Base-by-base conservation (phyloP, 176 grass and related monocot genomes). In the Triticum dicoccoides region DNA sequence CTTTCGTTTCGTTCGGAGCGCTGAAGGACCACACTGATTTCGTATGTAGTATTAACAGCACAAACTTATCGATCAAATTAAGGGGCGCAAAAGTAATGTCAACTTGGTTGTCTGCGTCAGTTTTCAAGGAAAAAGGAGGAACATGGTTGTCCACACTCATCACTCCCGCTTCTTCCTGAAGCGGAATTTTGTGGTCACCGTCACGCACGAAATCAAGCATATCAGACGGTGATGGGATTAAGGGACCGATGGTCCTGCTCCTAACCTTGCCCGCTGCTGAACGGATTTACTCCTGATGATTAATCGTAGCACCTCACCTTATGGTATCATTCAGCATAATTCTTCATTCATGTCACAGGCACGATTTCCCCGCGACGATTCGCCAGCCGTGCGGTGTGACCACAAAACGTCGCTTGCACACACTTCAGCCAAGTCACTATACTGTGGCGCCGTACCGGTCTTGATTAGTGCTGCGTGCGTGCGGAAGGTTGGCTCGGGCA, bases 161-260 rank as follows among this genome's bases (percentile, higher is more conserved):
- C 49, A 52, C 5, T 3, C 14, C 34, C 4, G 68, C 34, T 39
- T 39, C 68, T 9, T 69, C 67, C 67, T 35, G 4, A 1, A 37
- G 35, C 42, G 23, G n/a, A 74, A 27, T 15, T 72, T 6, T 61
- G 20, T 41, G 80, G 84, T 80, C 89, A 80, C 72, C 74, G 20
- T 79, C 24, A 15, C 25, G 14, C 37, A 42, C 38, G 30, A 65
- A 30, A 68, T 65, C 42, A 80, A 89, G 12, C 8, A 61, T 58
- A 27, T 44, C 18, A 32, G 15, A 76, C 15, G 5, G 20, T 6
- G 15, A 80, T 20, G 39, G 67, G 33, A n/a, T 64, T 23, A 41
- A 52, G 89, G 80, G 84, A 65, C 41, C 80, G 64, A 65, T 67
- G 80, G 80, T 79, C 84, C 73, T 73, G 80, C 73, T 79, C 80